Evolutionary conservation across 129 eudicot genomes (phyloP).

Genomic region (Pseudognaphalium luteoalbum): DNA sequence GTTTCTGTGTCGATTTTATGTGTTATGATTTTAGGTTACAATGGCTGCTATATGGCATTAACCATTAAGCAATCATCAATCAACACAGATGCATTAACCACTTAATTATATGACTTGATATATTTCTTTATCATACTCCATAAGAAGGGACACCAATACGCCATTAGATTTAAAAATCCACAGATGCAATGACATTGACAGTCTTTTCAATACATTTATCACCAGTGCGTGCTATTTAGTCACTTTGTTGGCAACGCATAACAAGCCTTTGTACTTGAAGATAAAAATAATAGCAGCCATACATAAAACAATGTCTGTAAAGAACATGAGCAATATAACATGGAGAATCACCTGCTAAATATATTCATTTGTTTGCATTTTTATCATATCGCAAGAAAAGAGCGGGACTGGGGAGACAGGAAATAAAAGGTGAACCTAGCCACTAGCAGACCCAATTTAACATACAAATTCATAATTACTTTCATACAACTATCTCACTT

Average conservation of each 20-base stretch:
- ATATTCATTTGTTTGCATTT: background rate
- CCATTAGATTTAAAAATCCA: too few species aligned
- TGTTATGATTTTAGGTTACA: too few species aligned
- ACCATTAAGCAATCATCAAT: too few species aligned
- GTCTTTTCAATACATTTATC: background rate
- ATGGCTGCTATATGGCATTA: too few species aligned
- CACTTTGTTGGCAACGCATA: too few species aligned
- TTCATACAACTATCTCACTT: background rate
- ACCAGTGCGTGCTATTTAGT: background rate
- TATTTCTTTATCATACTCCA: too few species aligned
- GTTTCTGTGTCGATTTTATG: too few species aligned
- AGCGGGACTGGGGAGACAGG: background rate
- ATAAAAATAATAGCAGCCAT: too few species aligned
- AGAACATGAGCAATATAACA: background rate
- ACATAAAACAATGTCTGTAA: background rate
- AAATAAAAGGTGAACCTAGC: background rate
- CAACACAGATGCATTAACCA: background rate
- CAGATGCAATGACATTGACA: background rate
- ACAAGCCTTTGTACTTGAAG: too few species aligned
- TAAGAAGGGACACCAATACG: background rate
- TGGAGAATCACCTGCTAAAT: background rate
- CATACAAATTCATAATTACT: background rate
- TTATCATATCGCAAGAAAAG: constrained; percentile 2
- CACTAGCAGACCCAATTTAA: background rate
- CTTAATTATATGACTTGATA: background rate